Percentiles rank a stretch among this genome's conserved stretches.
These are phyloP conservation scores for Calvatia gigantea DNA, from an alignment of 768 basidiomycete genomes.

Conservation along the genomic window DNA sequence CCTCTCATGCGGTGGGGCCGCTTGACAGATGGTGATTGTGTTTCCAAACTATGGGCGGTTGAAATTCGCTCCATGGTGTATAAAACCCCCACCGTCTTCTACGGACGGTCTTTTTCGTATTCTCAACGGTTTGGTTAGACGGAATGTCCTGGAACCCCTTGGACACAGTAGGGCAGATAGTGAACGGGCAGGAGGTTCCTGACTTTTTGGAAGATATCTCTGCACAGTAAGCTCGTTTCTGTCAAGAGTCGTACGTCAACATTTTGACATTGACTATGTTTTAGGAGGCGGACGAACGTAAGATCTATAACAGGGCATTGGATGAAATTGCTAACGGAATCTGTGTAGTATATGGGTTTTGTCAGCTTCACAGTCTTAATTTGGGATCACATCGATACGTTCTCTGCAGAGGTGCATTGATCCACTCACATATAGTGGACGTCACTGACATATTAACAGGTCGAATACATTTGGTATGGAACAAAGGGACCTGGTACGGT, in stretches of 20 bases:
- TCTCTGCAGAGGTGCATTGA: constrained; percentile 36
- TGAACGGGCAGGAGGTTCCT: not conserved
- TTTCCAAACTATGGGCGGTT: too few relatives aligned
- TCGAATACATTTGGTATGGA: constrained; percentile 52
- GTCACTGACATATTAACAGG: constrained; percentile 20
- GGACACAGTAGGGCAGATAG: too few relatives aligned
- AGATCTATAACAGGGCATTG: not conserved
- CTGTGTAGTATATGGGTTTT: constrained; percentile 44
- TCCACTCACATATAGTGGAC: not conserved
- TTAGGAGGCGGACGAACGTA: constrained; percentile 23
- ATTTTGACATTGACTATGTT: not conserved
- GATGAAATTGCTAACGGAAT: not conserved
- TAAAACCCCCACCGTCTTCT: too few relatives aligned
- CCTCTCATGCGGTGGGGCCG: too few relatives aligned
- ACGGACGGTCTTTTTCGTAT: too few relatives aligned
- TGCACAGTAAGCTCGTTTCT: constrained; percentile 15
- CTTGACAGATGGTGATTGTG: too few relatives aligned
- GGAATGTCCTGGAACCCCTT: too few relatives aligned
- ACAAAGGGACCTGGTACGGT: constrained; percentile 40
- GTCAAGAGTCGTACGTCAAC: not conserved
- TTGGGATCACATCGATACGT: constrained; percentile 54
- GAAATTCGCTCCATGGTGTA: too few relatives aligned
- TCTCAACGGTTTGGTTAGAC: too few relatives aligned
- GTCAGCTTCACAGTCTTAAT: constrained; percentile 46
- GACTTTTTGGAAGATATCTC: constrained; percentile 17